These are phyloP conservation scores for Yamadazyma oceani DNA, from an alignment of 1,139 yeast genomes.

Conservation along the genomic window DNA sequence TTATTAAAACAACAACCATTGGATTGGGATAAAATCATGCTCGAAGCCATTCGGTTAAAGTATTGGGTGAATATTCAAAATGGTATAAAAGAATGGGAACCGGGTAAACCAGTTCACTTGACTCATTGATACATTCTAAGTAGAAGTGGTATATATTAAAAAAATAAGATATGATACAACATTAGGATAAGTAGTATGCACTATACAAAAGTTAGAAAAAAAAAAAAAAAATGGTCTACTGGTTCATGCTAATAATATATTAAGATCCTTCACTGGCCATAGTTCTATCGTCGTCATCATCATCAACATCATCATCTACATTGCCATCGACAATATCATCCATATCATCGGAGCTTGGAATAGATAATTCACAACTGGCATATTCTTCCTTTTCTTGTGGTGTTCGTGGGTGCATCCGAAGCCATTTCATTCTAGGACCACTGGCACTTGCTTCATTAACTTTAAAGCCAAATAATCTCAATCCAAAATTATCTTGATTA, in stretches of 20 bases:
- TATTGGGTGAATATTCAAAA: slow-evolving; percentile 81
- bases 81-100: slow-evolving; percentile 78
- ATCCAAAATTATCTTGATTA: slow-evolving; percentile 56
- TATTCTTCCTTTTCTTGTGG: slow-evolving; percentile 59
- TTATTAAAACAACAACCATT: slow-evolving; percentile 34
- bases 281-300: slow-evolving; percentile 36
- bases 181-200: slow-evolving; percentile 5
- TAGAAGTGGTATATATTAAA: background rate
- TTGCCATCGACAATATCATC: slow-evolving; percentile 26
- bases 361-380: slow-evolving; percentile 59
- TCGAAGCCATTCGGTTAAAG: slow-evolving; percentile 69
- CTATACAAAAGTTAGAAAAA: slow-evolving; percentile 5
- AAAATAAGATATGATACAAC: background rate
- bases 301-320: slow-evolving; percentile 26
- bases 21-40: slow-evolving; percentile 58
- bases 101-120: slow-evolving; percentile 63
- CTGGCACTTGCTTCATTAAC: slow-evolving; percentile 71
- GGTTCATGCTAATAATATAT: slow-evolving; percentile 1
- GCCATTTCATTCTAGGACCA: slow-evolving; percentile 96
- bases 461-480: slow-evolving; percentile 85
- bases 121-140: slow-evolving; percentile 52
- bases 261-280: slow-evolving; percentile 43
- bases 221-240: too few species aligned
- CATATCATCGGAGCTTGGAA: slow-evolving; percentile 44
- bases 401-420: slow-evolving; percentile 70